Percentiles rank a stretch among this genome's conserved stretches.
phyloP scores from a whole-genome alignment of 2,329 filamentous ascomycete genomes.

The Penicillium sp. region DNA sequence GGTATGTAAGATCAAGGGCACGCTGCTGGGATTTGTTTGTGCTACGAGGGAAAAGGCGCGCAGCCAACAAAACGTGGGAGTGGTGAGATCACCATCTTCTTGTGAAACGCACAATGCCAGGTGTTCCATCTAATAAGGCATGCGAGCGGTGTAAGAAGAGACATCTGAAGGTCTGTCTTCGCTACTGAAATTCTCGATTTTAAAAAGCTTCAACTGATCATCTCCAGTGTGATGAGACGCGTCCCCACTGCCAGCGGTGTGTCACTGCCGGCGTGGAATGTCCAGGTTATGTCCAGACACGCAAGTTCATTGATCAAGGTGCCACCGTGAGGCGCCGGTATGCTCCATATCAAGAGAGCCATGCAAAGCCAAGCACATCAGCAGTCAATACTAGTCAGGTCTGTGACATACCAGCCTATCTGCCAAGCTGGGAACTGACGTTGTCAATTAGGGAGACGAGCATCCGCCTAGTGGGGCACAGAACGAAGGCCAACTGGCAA shows the following conservation, averaged over 20 bases:
- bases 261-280: slow-evolving; percentile 46
- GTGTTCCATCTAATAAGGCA: slow-evolving; percentile 48
- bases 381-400: slow-evolving; percentile 12
- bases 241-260: slow-evolving; percentile 48
- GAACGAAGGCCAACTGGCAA: neutral
- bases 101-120: slow-evolving; percentile 39
- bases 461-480: neutral
- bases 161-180: slow-evolving; percentile 44
- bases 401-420: neutral
- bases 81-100: neutral
- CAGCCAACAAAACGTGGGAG: neutral
- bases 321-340: slow-evolving; percentile 48
- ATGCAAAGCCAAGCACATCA: slow-evolving; percentile 16
- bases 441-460: slow-evolving; percentile 4
- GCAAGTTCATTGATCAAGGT: slow-evolving; percentile 53
- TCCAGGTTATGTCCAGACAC: slow-evolving; percentile 51
- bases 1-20: neutral
- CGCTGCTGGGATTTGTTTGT: neutral
- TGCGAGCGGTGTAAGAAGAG: slow-evolving; percentile 50
- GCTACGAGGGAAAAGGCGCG: neutral
- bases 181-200: neutral
- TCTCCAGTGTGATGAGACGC: slow-evolving; percentile 48
- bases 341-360: slow-evolving; percentile 44
- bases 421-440: neutral
- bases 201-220: neutral